These are phyloP conservation scores for Niebla homalea DNA, from an alignment of 495 filamentous ascomycete species.

Conservation along the genomic window DNA sequence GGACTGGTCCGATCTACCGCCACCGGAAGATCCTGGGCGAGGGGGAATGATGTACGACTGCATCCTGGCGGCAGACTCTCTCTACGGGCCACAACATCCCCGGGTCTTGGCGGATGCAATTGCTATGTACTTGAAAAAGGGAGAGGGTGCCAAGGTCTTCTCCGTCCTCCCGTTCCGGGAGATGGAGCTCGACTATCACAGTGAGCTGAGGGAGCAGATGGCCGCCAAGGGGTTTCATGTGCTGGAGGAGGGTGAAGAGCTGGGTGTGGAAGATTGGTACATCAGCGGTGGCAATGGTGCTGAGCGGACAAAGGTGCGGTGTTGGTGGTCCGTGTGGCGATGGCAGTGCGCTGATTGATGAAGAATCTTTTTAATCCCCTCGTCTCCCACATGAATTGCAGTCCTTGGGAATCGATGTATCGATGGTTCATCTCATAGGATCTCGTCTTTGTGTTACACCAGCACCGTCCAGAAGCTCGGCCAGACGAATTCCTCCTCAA, in stretches of 20 bases:
- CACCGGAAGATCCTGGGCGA: background rate
- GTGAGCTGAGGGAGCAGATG: constrained; percentile 45
- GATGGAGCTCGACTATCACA: constrained; percentile 38
- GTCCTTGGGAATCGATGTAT: too few species aligned
- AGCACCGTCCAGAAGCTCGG: constrained; percentile 97
- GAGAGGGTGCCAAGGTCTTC: constrained; percentile 38
- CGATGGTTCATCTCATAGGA: background rate
- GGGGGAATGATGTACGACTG: constrained; percentile 36
- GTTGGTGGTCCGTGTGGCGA: constrained; percentile 56
- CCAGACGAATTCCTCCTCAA: constrained; percentile 97
- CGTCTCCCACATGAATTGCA: too few species aligned
- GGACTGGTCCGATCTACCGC: constrained; percentile 43
- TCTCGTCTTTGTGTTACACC: constrained; percentile 37
- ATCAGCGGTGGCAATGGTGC: constrained; percentile 24
- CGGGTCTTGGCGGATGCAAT: constrained; percentile 46
- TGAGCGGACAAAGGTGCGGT: constrained; percentile 37
- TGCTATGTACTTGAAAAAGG: constrained; percentile 35
- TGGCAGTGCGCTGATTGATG: constrained; percentile 18
- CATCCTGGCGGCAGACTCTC: constrained; percentile 57
- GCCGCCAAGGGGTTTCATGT: constrained; percentile 35
- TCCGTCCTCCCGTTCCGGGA: constrained; percentile 53
- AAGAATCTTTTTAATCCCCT: too few species aligned
- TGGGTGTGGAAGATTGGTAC: constrained; percentile 61
- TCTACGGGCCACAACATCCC: constrained; percentile 59
- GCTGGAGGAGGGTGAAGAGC: constrained; percentile 47